These are phyloP conservation scores for Cercophora sp. DNA, from an alignment of 495 filamentous ascomycete species.

Conservation along the genomic window DNA sequence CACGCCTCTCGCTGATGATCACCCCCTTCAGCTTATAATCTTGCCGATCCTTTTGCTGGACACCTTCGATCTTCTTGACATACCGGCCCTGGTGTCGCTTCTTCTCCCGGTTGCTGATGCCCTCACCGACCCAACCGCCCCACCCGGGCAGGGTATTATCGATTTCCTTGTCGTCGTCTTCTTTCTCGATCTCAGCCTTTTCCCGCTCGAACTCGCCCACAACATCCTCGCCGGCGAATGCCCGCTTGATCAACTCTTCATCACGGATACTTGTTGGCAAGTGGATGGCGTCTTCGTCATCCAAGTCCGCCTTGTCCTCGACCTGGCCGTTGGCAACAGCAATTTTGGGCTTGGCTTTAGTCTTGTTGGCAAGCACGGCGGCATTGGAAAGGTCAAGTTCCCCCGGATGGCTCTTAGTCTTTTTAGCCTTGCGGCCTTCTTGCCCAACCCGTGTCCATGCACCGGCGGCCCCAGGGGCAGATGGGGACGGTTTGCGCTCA, in stretches of 20 bases:
- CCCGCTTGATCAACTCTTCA: conserved; percentile 74
- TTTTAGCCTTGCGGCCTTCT: conserved; percentile 33
- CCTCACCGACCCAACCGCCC: conserved; percentile 82
- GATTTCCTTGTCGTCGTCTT: conserved; percentile 80
- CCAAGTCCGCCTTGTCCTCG: conserved; percentile 35
- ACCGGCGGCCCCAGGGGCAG: conserved; percentile 22
- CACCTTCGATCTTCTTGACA: conserved; percentile 68
- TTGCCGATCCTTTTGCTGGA: conserved; percentile 70
- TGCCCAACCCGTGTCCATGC: conserved; percentile 32
- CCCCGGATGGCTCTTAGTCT: conserved; percentile 23
- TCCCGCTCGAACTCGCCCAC: conserved; percentile 75
- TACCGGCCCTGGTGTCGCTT: conserved; percentile 54
- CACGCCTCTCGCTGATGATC: conserved; percentile 87
- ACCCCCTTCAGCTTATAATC: conserved; percentile 77
- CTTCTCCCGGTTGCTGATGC: conserved; percentile 62
- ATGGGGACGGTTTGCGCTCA: conserved; percentile 4
- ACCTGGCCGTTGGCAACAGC: background rate
- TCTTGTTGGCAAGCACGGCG: conserved; percentile 28
- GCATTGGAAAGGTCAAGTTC: conserved; percentile 41
- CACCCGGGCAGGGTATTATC: conserved; percentile 88
- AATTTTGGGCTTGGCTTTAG: conserved; percentile 5
- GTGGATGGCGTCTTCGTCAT: conserved; percentile 55
- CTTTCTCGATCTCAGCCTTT: conserved; percentile 66
- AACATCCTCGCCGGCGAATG: conserved; percentile 91
- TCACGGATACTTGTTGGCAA: conserved; percentile 67